Evolutionary conservation across 805 yeast species (phyloP), one percentile per base, ranked within the genome.

Genomic region (Nakazawaea laoshanensis): DNA sequence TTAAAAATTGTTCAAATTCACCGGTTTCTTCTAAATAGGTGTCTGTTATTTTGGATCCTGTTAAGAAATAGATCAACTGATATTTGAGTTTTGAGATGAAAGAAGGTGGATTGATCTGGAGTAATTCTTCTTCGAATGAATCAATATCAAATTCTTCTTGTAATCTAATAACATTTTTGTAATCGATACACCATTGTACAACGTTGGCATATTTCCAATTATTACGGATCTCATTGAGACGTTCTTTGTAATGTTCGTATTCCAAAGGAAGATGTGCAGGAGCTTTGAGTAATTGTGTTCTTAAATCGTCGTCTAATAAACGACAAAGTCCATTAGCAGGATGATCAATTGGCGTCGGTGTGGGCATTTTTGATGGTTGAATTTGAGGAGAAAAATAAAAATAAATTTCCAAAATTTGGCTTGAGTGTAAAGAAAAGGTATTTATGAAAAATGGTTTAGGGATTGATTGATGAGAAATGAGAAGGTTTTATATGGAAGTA

Each of bases 101-200:
- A 29, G 61, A 50, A 1, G 57, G 52, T 11, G 67, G 70, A 15
- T 51, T 50, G 15, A 64, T 41, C 11, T 67, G 67, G 17, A 74
- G 55, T 10, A 77, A 53, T 42, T 77, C 86, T 44, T 75, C 75
- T 45, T 77, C 86, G 39, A 77, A 65, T 13, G 67, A 55, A 37
- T 74, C 78, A 6, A 67, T 65, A 43, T 76, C 79, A 42, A 77
- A 71, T 9, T 60, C 59, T 34, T 75, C 82, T 9, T 58, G 56
- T 34, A 77, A 49, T 42, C 62, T 70, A 22, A 76, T 49, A 30
- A 63, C 60, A 16, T 73, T 74, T 35, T 76, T 65, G 48, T 69
- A 65, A 29, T 64, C 57, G 40, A 63, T 64, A 18, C 76, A 48
- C 84, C 84, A 77, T 49, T 75, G 73, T 9, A 72, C 50, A 3